Percentiles rank a stretch among this genome's conserved stretches.
Conservation (phyloP, 208 protist species). For the Trypanosomatidae sp. region DNA sequence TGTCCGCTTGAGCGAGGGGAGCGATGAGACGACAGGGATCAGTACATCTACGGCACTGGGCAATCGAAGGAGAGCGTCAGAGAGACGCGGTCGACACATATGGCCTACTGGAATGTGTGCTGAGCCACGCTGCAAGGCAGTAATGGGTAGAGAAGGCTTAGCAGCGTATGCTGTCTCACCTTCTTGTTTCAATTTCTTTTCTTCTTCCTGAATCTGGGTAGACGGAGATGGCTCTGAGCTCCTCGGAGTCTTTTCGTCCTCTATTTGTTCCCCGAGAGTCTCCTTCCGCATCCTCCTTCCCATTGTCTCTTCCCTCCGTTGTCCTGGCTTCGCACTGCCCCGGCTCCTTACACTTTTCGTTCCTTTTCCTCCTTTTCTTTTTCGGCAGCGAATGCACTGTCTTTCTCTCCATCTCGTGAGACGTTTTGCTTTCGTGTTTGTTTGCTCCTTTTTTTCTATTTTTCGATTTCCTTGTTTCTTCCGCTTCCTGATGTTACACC, state of each 20-base stretch:
- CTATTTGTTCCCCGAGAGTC: neutral
- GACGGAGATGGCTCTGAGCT: neutral
- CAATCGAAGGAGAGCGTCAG: neutral
- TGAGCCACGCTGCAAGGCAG: neutral
- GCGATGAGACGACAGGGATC: neutral
- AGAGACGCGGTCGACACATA: neutral
- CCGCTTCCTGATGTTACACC: neutral
- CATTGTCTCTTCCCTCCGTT: neutral
- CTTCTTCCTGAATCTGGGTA: neutral
- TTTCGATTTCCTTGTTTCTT: neutral
- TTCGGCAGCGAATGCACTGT: neutral
- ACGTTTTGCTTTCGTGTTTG: neutral
- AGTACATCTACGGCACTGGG: neutral
- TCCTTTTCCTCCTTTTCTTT: neutral
- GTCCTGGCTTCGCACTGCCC: neutral
- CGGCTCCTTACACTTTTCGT: neutral
- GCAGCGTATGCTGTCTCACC: neutral
- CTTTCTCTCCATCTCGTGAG: neutral
- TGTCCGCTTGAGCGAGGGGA: neutral
- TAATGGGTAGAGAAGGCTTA: neutral
- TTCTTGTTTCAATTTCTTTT: neutral
- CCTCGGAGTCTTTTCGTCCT: neutral
- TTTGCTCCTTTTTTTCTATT: conserved; percentile 11
- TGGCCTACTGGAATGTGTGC: neutral
- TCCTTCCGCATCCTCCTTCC: conserved; percentile 6